These are phyloP conservation scores for Balansia obtecta DNA, from an alignment of 2,329 filamentous ascomycete genomes.

Conservation along the genomic window DNA sequence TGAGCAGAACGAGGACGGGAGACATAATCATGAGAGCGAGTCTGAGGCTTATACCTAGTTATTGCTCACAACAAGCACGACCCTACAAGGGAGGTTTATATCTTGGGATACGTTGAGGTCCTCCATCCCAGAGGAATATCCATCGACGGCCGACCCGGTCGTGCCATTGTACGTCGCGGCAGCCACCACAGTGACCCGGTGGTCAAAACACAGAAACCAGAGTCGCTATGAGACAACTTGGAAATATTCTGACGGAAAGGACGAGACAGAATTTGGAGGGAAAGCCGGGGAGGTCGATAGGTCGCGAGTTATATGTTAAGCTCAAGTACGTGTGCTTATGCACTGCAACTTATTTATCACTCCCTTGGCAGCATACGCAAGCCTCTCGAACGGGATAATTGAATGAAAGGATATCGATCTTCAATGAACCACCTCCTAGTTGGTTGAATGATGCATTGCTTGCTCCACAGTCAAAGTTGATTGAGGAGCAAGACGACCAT, in stretches of 20 bases:
- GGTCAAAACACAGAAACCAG: not conserved
- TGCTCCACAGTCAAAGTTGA: not conserved
- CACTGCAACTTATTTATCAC: not conserved
- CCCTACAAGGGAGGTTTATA: slow-evolving; percentile 29
- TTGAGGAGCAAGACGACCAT: not conserved
- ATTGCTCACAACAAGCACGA: not conserved
- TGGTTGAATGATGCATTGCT: not conserved
- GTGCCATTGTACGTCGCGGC: slow-evolving; percentile 37
- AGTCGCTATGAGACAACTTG: not conserved
- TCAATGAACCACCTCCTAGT: not conserved
- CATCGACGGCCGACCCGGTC: slow-evolving; percentile 33
- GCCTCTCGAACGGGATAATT: not conserved
- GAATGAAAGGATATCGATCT: not conserved
- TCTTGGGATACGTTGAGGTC: slow-evolving; percentile 82
- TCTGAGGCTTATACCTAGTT: slow-evolving; percentile 28
- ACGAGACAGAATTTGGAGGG: not conserved
- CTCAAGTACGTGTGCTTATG: not conserved
- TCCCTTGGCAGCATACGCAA: not conserved
- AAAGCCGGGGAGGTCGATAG: not conserved
- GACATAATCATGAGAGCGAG: slow-evolving; percentile 69
- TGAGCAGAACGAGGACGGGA: slow-evolving; percentile 72
- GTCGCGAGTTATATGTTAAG: not conserved
- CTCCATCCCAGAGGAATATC: slow-evolving; percentile 38
- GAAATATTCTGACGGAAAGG: not conserved
- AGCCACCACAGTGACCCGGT: slow-evolving; percentile 12